These are phyloP conservation scores for Nyssa sinensis DNA, from an alignment of 148 eudicot species.

Conservation along the genomic window DNA sequence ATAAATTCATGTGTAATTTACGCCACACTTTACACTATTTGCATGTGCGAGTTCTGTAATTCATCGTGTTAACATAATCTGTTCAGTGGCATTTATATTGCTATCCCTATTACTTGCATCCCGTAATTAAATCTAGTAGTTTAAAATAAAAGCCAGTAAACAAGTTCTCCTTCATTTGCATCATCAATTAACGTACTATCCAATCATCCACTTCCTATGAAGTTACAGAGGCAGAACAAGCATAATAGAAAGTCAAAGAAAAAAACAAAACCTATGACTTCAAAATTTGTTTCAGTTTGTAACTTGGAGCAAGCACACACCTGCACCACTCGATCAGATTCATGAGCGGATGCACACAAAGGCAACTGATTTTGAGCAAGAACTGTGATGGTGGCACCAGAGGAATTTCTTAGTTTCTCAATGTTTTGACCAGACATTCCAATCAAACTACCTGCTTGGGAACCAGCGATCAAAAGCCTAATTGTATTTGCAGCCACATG, in stretches of 20 bases:
- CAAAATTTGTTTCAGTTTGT: neutral
- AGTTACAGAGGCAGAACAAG: neutral
- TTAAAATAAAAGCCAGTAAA: neutral
- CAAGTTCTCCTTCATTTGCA: neutral
- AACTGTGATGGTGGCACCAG: constrained; percentile 81
- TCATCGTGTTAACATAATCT: neutral
- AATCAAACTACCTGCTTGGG: constrained; percentile 91
- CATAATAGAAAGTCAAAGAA: neutral
- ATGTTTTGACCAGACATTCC: constrained; percentile 92
- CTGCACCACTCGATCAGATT: constrained; percentile 93
- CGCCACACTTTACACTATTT: neutral
- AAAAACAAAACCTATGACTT: neutral
- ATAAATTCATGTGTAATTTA: neutral
- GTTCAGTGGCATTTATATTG: neutral
- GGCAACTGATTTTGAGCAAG: constrained; percentile 85
- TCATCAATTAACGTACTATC: neutral
- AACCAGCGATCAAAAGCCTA: constrained; percentile 83
- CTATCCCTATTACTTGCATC: neutral
- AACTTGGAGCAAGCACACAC: constrained; percentile 30
- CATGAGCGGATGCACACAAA: constrained; percentile 86
- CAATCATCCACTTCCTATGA: neutral
- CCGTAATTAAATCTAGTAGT: neutral
- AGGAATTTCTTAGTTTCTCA: constrained; percentile 70
- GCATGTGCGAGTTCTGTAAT: neutral
- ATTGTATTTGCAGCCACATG: constrained; percentile 69